Base-by-base conservation (phyloP, 495 filamentous ascomycete species). In the Penicillium ucsense region DNA sequence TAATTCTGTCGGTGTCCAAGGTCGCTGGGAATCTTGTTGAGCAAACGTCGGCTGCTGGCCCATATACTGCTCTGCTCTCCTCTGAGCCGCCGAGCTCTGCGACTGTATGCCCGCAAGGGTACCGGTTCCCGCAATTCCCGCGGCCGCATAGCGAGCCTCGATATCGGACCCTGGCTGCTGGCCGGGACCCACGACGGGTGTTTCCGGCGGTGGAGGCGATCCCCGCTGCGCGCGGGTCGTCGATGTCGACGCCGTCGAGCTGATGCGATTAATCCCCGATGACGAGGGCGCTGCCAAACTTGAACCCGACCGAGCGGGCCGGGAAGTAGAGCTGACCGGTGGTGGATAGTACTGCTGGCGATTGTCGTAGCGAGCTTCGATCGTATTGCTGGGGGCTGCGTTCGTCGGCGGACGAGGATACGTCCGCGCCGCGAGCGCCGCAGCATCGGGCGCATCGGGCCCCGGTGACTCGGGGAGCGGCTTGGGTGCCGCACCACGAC, bases 1-100 rank as follows among this genome's bases (percentile, higher is more conserved):
- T 45, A 83, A 75, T 61, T 98, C 92, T 30, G 92, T 97, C 1
- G 92, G 92, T 11, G 94, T 98, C 92, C 92, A 98, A 40, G 89
- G 89, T 44, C 91, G 77, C 35, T 77, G 73, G 7, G 81, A 72
- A 7, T 71, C 70, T 35, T 62, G 71, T 9, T 79, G 71, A 32
- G 59, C 10, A 33, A 32, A 60, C 20, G 62, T 61, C 20, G 73
- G 71, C 12, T 73, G 62, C 44, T 75, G 73, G 31, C 69, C 71
- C 6, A 75, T 74, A 69, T 95, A 94, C 45, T 89, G 86, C 28
- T 83, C 79, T 45, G 81, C 60, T 39, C 89, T 74, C 58, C 87
- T 84, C 49, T 85, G 77, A 3, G 88, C 88, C 2, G 88, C 86
- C n/a, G 84, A 82, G 54, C 83, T 90, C 44, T 86, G 79, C n/a